phyloP scores from a whole-genome alignment of 768 basidiomycete genomes.

The Epithele typhae region DNA sequence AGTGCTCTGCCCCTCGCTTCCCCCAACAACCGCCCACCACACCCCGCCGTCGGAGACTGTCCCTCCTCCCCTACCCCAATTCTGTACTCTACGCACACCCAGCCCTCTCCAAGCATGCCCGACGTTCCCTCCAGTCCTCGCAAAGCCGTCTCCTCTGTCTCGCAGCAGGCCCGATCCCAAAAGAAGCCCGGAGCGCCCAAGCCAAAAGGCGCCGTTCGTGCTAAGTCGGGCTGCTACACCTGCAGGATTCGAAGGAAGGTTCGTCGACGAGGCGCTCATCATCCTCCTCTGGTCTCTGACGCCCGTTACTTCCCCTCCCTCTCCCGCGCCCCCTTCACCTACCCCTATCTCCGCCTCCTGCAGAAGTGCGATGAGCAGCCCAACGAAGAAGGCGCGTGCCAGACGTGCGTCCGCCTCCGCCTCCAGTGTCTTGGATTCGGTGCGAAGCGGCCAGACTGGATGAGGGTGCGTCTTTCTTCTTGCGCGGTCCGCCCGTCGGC shows the following conservation, averaged over 20 bases:
- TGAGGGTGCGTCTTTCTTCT: conserved; percentile 52
- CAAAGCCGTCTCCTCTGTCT: conserved; percentile 29
- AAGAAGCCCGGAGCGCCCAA: conserved; percentile 56
- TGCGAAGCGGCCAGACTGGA: conserved; percentile 80
- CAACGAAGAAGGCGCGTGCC: conserved; percentile 57
- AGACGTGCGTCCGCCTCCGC: conserved; percentile 72
- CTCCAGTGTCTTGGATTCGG: conserved; percentile 87
- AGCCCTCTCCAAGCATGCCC: conserved; percentile 26
- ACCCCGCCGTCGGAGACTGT: conserved; percentile 16
- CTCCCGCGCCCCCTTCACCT: conserved; percentile 10
- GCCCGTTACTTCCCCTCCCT: conserved; percentile 17
- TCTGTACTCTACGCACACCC: conserved; percentile 17
- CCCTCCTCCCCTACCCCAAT: conserved; percentile 2
- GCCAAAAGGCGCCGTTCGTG: conserved; percentile 76
- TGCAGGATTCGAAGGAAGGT: conserved; percentile 87
- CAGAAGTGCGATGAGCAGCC: conserved; percentile 85
- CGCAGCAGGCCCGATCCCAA: conserved; percentile 23
- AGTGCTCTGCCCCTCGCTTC: conserved; percentile 28
- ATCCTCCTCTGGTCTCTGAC: conserved; percentile 5
- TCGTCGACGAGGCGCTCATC: conserved; percentile 14
- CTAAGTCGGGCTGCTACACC: conserved; percentile 87
- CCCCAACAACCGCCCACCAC: conserved; percentile 19
- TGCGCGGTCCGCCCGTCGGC: not conserved
- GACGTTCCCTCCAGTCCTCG: conserved; percentile 30
- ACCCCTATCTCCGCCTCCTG: not conserved